Evolutionary conservation across 1,284 basidiomycete genomes (phyloP), one percentile per base, ranked within the genome.

Genomic region (Rhodotorula sp.): DNA sequence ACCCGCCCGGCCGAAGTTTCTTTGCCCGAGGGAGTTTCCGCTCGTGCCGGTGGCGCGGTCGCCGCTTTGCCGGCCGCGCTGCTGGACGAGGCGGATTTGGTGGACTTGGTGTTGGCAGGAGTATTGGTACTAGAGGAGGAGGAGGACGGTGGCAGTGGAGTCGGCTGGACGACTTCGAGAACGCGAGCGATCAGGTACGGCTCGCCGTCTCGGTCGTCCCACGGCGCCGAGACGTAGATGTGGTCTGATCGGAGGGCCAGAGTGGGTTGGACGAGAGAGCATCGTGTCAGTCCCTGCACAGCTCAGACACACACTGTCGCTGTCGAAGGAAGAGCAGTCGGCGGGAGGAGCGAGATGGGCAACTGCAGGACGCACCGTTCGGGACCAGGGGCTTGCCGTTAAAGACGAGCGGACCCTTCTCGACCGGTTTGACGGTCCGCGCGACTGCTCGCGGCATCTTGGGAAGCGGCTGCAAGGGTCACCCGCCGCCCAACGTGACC

Each of bases 171-270:
- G 55, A 77, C 64, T 62, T 71, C 74, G 60, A 76, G 54, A 58
- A 78, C 73, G 26, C 77, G 71, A 10, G 67, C 72, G 66, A 77
- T 64, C 60, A 75, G 64, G 66, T 72, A 78, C 8, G 76, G 77
- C 60, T 77, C 77, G n/a, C 72, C 75, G 31, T 74, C 74, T n/a
- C 77, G 73, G 45, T 71, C 68, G 47, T 55, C 60, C 76, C 74
- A 78, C 7, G 77, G 76, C 21, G 77, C 68, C 3, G 77, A 75
- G 14, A 78, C 73, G 34, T 74, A 75, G 50, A 77, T 72, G 48
- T 78, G 77, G 59, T 77, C 78, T 78, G 71, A 14, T 14, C 19
- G 12, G 21, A 23, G 43, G 16, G 54, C 31, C 21, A 47, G 26
- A 2, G 14, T 23, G 16, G 10, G 10, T 31, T 6, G 34, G n/a